A percentile compares a stretch with the other conserved stretches of the same genome.
phyloP scores from a whole-genome alignment of 768 basidiomycete species.

The Fomitopsis pulvina region DNA sequence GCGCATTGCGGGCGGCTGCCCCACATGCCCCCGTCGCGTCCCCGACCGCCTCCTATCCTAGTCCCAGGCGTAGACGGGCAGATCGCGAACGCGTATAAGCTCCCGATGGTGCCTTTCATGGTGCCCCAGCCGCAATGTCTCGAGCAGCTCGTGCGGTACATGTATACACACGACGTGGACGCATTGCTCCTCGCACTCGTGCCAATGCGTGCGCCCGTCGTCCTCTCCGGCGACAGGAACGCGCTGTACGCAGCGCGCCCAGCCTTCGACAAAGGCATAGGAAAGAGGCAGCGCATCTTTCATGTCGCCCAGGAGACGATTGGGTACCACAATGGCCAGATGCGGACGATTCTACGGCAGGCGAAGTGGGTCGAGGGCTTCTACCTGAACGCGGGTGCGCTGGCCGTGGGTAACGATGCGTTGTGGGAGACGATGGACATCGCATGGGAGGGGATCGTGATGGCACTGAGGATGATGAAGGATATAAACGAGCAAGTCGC shows the following conservation, averaged over 20 bases:
- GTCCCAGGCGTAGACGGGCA: too few relatives aligned
- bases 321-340: not conserved
- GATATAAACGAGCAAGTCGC: not conserved
- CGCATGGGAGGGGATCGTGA: slow-evolving; percentile 37
- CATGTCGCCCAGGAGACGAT: not conserved
- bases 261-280: not conserved
- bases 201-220: not conserved
- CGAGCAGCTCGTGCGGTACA: slow-evolving; percentile 45
- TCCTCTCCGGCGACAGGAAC: not conserved
- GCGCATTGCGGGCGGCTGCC: slow-evolving; percentile 59
- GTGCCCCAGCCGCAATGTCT: slow-evolving; percentile 55
- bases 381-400: slow-evolving; percentile 37
- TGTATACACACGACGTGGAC: slow-evolving; percentile 40
- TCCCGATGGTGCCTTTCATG: slow-evolving; percentile 55
- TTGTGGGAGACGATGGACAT: slow-evolving; percentile 38
- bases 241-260: not conserved
- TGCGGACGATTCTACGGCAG: not conserved
- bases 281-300: not conserved
- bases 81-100: slow-evolving; percentile 5
- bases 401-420: slow-evolving; percentile 38
- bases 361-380: not conserved
- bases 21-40: slow-evolving; percentile 28
- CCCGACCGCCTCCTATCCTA: not conserved
- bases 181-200: slow-evolving; percentile 4
- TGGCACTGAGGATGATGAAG: slow-evolving; percentile 22